phyloP scores from a whole-genome alignment of 2,329 filamentous ascomycete species.

The Sphaceloma murrayae region DNA sequence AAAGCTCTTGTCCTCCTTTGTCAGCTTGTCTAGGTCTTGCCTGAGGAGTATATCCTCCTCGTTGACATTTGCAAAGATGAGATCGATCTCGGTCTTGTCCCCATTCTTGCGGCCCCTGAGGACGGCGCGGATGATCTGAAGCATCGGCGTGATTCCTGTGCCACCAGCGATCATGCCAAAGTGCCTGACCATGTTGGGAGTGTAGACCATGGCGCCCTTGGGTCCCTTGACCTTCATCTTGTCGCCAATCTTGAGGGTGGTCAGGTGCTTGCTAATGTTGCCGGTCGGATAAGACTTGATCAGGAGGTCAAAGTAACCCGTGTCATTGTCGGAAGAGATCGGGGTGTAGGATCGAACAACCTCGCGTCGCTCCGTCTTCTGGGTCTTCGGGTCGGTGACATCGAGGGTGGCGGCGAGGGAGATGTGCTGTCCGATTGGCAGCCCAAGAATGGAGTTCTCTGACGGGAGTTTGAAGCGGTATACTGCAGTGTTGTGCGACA shows the following conservation, averaged over 20 bases:
- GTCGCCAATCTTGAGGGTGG: slow-evolving; percentile 70
- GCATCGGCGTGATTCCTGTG: slow-evolving; percentile 96
- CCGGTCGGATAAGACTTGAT: slow-evolving; percentile 97
- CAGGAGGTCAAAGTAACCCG: slow-evolving; percentile 88
- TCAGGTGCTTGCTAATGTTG: slow-evolving; percentile 93
- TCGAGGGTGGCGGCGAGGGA: slow-evolving; percentile 79
- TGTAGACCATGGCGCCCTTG: slow-evolving; percentile 97
- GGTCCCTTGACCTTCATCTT: slow-evolving; percentile 85
- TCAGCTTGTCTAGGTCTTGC: slow-evolving; percentile 78
- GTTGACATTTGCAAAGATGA: slow-evolving; percentile 97
- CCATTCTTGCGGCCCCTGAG: slow-evolving; percentile 41
- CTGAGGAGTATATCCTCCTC: slow-evolving; percentile 83
- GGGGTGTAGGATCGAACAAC: slow-evolving; percentile 88
- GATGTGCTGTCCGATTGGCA: slow-evolving; percentile 75
- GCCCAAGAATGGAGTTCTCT: slow-evolving; percentile 68
- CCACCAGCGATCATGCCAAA: slow-evolving; percentile 98
- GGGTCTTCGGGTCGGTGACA: slow-evolving; percentile 49
- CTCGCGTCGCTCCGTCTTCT: slow-evolving; percentile 67
- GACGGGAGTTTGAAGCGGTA: slow-evolving; percentile 87
- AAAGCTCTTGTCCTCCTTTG: slow-evolving; percentile 68
- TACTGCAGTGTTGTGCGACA: slow-evolving; percentile 98
- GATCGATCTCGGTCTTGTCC: slow-evolving; percentile 73
- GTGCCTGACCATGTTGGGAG: slow-evolving; percentile 88
- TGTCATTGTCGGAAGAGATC: slow-evolving; percentile 78
- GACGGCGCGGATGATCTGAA: slow-evolving; percentile 89